Evolutionary conservation across 768 basidiomycete species (phyloP).

Genomic region (Gloeopeniophorella convolvens): DNA sequence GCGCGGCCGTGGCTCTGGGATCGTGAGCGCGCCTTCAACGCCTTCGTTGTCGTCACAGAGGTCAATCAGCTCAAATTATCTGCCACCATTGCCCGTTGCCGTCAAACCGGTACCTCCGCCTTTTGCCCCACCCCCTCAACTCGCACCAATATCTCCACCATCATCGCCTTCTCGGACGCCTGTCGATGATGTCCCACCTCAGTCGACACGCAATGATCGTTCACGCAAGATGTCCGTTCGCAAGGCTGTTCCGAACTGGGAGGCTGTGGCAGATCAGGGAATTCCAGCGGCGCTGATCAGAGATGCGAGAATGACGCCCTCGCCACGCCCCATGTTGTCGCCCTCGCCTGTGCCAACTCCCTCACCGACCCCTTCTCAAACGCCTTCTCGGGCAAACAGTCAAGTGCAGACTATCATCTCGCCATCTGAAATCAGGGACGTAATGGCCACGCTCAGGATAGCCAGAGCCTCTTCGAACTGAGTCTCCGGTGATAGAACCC

Average conservation of each 20-base stretch:
- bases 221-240: slow-evolving; percentile 28
- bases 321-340: neutral
- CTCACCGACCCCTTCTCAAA: neutral
- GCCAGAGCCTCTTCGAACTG: neutral
- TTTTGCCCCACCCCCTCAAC: neutral
- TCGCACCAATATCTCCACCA: slow-evolving; percentile 17
- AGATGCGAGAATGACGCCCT: neutral
- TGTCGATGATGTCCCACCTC: slow-evolving; percentile 10
- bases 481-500: neutral
- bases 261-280: slow-evolving; percentile 17
- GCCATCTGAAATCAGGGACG: neutral
- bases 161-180: slow-evolving; percentile 12
- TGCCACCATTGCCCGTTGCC: slow-evolving; percentile 6
- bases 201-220: slow-evolving; percentile 13
- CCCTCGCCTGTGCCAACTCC: neutral
- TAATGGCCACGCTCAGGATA: neutral
- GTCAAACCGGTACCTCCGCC: slow-evolving; percentile 17
- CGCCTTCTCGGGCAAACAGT: too few relatives aligned
- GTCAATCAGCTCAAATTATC: neutral
- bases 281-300: neutral
- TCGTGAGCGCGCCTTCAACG: slow-evolving; percentile 24
- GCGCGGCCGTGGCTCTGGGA: slow-evolving; percentile 25
- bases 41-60: neutral
- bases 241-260: slow-evolving; percentile 28
- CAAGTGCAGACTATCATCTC: neutral